Evolutionary conservation across 306 rosid genomes (phyloP).

Genomic region (Potentilla sterilis): DNA sequence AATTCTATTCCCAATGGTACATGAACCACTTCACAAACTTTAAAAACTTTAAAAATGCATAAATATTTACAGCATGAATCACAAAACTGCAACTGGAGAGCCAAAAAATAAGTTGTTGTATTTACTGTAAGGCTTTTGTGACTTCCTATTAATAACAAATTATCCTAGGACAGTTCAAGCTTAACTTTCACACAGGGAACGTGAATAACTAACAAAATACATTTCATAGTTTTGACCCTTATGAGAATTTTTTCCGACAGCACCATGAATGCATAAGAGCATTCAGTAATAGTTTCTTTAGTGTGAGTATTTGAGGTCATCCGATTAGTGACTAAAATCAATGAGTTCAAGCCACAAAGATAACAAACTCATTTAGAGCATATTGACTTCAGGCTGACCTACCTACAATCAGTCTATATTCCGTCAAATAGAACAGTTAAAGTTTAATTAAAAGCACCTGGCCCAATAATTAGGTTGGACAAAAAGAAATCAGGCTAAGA

Average conservation of each 20-base stretch:
- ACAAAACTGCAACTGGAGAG: not conserved
- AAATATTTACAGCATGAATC: not conserved
- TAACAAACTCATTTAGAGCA: not conserved
- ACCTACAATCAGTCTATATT: not conserved
- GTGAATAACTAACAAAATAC: not conserved
- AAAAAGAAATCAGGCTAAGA: not conserved
- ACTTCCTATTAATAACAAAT: not conserved
- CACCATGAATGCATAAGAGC: not conserved
- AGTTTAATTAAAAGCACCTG: not conserved
- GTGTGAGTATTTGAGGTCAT: not conserved
- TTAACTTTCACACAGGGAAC: not conserved
- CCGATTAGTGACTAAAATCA: not conserved
- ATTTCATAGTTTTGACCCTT: not conserved
- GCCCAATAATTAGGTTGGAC: not conserved
- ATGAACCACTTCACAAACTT: not conserved
- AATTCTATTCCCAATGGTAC: not conserved
- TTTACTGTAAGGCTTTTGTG: not conserved
- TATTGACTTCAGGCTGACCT: not conserved
- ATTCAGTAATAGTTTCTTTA: not conserved
- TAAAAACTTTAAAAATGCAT: not conserved
- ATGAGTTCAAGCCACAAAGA: slow-evolving; percentile 1
- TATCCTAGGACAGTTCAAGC: not conserved
- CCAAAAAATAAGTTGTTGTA: not conserved
- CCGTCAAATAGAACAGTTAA: not conserved
- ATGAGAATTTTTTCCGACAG: not conserved